Percentiles rank a stretch among this genome's conserved stretches.
Conservation (phyloP, 2,329 filamentous ascomycete species). For the Fusarium luffae region DNA sequence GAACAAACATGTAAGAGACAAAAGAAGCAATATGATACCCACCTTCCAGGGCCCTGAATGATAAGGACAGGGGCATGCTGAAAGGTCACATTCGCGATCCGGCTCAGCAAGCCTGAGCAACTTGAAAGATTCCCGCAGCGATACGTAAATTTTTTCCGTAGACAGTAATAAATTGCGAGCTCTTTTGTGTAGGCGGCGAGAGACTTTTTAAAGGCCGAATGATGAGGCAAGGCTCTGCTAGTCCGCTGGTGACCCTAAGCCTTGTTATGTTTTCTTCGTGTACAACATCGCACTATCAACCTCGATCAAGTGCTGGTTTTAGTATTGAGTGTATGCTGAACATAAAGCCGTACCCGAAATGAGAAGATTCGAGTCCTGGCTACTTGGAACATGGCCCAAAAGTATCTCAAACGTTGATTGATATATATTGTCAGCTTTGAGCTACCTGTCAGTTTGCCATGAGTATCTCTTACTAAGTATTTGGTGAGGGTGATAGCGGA, state of each 20-base stretch:
- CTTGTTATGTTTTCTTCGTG: background rate
- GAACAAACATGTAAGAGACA: constrained; percentile 20
- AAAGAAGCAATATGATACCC: constrained; percentile 47
- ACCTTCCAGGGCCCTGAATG: constrained; percentile 24
- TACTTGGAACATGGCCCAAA: background rate
- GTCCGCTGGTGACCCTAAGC: background rate
- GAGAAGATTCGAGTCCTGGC: background rate
- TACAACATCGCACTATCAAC: background rate
- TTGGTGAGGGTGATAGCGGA: background rate
- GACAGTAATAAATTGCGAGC: background rate
- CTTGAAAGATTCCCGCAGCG: background rate
- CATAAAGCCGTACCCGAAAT: background rate
- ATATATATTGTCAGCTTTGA: background rate
- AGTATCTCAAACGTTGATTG: background rate
- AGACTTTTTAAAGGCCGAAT: background rate
- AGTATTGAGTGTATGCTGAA: background rate
- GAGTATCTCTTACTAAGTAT: background rate
- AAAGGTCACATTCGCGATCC: constrained; percentile 1
- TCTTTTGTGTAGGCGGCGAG: background rate
- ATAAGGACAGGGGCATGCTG: constrained; percentile 21
- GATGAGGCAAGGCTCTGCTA: background rate
- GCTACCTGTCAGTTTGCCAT: background rate
- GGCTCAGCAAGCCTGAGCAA: background rate
- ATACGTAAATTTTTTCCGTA: background rate
- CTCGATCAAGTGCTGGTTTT: background rate